Evolutionary conservation across 495 filamentous ascomycete species (phyloP).

Genomic region (Neurospora hispaniola): DNA sequence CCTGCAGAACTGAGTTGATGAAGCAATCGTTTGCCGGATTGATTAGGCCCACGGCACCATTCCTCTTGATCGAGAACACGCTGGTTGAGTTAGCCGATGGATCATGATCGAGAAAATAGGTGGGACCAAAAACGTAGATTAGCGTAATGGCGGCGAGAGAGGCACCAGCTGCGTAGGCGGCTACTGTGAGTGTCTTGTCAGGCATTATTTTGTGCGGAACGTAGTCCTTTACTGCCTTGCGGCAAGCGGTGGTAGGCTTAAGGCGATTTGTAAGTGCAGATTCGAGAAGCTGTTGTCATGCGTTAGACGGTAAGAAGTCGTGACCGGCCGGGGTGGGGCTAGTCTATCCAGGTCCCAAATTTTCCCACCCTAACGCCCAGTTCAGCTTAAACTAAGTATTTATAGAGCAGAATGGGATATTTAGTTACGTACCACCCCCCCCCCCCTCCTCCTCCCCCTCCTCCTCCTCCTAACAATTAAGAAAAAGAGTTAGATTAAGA

Average conservation of each 20-base stretch:
- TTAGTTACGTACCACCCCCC: too few relatives aligned
- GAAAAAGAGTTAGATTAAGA: too few relatives aligned
- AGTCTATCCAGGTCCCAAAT: too few relatives aligned
- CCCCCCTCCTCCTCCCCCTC: too few relatives aligned
- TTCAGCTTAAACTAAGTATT: too few relatives aligned
- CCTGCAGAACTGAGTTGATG: slow-evolving; percentile 95
- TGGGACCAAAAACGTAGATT: slow-evolving; percentile 93
- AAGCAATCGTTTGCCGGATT: slow-evolving; percentile 99
- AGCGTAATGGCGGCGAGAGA: slow-evolving; percentile 92
- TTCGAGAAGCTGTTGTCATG: neutral
- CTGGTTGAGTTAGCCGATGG: slow-evolving; percentile 25
- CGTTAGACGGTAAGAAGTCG: neutral
- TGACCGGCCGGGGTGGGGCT: too few relatives aligned
- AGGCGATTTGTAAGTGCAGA: neutral
- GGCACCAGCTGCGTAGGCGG: slow-evolving; percentile 88
- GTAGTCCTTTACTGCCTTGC: neutral
- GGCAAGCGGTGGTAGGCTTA: neutral
- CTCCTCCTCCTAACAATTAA: too few relatives aligned
- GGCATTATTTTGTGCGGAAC: slow-evolving; percentile 46
- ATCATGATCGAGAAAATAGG: slow-evolving; percentile 82
- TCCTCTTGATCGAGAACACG: slow-evolving; percentile 53
- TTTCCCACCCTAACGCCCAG: too few relatives aligned
- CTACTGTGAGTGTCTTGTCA: slow-evolving; percentile 75
- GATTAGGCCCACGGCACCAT: slow-evolving; percentile 75
- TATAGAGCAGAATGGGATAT: too few relatives aligned